phyloP scores from a whole-genome alignment of 805 yeast species.

The Yamadazyma paraphyllophila region DNA sequence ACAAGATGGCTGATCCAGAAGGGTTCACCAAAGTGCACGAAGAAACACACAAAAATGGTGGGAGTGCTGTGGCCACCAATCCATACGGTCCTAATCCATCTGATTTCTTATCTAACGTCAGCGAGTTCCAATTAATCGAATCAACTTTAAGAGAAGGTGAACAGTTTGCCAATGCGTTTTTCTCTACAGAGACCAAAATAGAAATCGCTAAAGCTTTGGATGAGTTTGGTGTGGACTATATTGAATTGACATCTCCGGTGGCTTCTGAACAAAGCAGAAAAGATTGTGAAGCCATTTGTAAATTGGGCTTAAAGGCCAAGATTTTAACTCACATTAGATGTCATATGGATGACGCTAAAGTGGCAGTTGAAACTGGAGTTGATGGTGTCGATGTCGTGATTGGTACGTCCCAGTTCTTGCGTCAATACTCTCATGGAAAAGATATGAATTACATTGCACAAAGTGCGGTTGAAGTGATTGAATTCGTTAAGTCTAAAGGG shows the following conservation, averaged over 20 bases:
- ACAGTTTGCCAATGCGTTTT: conserved; percentile 62
- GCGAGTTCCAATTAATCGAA: conserved; percentile 52
- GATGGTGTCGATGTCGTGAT: conserved; percentile 63
- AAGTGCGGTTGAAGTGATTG: conserved; percentile 56
- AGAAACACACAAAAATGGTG: conserved; percentile 26
- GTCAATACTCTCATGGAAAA: conserved; percentile 59
- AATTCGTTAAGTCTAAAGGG: conserved; percentile 59
- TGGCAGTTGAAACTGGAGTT: conserved; percentile 61
- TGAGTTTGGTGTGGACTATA: conserved; percentile 61
- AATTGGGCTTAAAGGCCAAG: conserved; percentile 57
- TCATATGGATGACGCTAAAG: conserved; percentile 60
- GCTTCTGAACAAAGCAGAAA: conserved; percentile 57
- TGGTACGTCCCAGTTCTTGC: conserved; percentile 57
- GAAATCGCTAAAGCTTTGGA: conserved; percentile 60
- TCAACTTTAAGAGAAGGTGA: conserved; percentile 64
- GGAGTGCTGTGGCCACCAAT: conserved; percentile 24
- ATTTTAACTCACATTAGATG: conserved; percentile 60
- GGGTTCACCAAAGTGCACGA: conserved; percentile 38
- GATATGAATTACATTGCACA: conserved; percentile 60
- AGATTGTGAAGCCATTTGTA: conserved; percentile 60
- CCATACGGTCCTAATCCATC: conserved; percentile 62
- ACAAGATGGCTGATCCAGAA: conserved; percentile 26
- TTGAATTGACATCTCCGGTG: conserved; percentile 59
- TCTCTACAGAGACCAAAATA: conserved; percentile 53
- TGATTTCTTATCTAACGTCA: conserved; percentile 55